These are phyloP conservation scores for Claviceps quebecensis DNA, from an alignment of 2,329 filamentous ascomycete species.

Conservation along the genomic window DNA sequence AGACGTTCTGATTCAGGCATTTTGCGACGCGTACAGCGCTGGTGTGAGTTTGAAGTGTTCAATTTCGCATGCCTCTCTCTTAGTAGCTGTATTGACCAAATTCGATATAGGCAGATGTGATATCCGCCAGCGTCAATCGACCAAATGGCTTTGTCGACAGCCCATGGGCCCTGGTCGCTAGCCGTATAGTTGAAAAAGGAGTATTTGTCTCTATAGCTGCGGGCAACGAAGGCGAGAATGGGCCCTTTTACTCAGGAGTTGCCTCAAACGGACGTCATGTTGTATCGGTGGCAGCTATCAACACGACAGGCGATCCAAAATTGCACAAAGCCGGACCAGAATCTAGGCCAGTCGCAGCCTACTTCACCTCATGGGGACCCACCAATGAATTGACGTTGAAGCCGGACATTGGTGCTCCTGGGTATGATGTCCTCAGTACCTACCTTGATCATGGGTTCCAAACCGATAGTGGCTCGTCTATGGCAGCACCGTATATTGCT, in stretches of 20 bases:
- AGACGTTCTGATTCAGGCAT: slow-evolving; percentile 21
- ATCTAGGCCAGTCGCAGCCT: slow-evolving; percentile 22
- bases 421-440: slow-evolving; percentile 36
- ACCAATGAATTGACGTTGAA: slow-evolving; percentile 36
- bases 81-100: background rate
- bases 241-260: slow-evolving; percentile 30
- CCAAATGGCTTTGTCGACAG: slow-evolving; percentile 26
- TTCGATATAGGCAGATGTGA: slow-evolving; percentile 24
- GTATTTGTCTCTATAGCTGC: slow-evolving; percentile 36
- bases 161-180: slow-evolving; percentile 28
- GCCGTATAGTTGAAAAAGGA: slow-evolving; percentile 27
- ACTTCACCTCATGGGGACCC: slow-evolving; percentile 37
- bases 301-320: slow-evolving; percentile 29
- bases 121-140: slow-evolving; percentile 26
- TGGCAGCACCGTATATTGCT: slow-evolving; percentile 40
- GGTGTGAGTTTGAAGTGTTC: slow-evolving; percentile 12
- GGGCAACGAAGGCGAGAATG: slow-evolving; percentile 34
- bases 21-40: slow-evolving; percentile 22
- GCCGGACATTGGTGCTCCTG: slow-evolving; percentile 35
- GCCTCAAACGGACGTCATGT: slow-evolving; percentile 20
- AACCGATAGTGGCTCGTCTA: slow-evolving; percentile 38
- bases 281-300: slow-evolving; percentile 23
- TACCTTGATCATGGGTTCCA: slow-evolving; percentile 29
- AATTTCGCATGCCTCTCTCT: background rate
- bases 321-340: slow-evolving; percentile 14